A percentile compares a stretch with the other conserved stretches of the same genome.
Evolutionary conservation across 345 rosid species (phyloP).

Genomic region (thale cress (Arabidopsis thaliana)): DNA sequence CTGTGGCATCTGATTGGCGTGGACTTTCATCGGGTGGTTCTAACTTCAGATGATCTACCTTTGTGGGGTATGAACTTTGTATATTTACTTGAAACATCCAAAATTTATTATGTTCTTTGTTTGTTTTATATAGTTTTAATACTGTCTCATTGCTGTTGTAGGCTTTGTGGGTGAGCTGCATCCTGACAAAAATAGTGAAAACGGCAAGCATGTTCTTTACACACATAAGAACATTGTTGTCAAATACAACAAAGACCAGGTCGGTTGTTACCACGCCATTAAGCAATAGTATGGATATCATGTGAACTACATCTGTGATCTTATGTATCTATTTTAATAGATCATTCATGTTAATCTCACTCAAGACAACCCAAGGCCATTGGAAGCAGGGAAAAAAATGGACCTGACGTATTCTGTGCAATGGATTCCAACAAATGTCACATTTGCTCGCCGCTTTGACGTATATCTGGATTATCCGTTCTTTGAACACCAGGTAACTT

Average conservation of each 20-base stretch:
- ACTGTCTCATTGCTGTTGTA: constrained; percentile 42
- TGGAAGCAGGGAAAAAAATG: constrained; percentile 65
- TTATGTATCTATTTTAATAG: constrained; percentile 45
- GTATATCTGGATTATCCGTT: constrained; percentile 92
- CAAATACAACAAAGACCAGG: constrained; percentile 86
- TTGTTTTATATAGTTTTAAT: neutral
- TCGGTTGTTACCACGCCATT: constrained; percentile 41
- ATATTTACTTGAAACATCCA: constrained; percentile 7
- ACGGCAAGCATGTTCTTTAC: constrained; percentile 69
- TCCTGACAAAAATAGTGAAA: constrained; percentile 80
- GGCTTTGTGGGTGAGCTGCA: constrained; percentile 90
- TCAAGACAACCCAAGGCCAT: constrained; percentile 75
- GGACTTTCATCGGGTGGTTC: constrained; percentile 45
- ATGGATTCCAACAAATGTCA: constrained; percentile 70
- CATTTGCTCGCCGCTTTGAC: constrained; percentile 90
- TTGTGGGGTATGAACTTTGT: constrained; percentile 68
- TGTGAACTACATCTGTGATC: constrained; percentile 12
- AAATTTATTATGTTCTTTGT: neutral
- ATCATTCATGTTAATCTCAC: constrained; percentile 88
- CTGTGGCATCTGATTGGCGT: constrained; percentile 39
- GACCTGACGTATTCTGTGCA: constrained; percentile 90
- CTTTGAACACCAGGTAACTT: constrained; percentile 90
- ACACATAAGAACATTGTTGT: constrained; percentile 75
- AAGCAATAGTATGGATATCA: constrained; percentile 23
- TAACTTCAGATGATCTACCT: constrained; percentile 86